A percentile compares a stretch with the other conserved stretches of the same genome.
Evolutionary conservation across 257 asterid species (phyloP).

Genomic region (Gentiana macrophylla): DNA sequence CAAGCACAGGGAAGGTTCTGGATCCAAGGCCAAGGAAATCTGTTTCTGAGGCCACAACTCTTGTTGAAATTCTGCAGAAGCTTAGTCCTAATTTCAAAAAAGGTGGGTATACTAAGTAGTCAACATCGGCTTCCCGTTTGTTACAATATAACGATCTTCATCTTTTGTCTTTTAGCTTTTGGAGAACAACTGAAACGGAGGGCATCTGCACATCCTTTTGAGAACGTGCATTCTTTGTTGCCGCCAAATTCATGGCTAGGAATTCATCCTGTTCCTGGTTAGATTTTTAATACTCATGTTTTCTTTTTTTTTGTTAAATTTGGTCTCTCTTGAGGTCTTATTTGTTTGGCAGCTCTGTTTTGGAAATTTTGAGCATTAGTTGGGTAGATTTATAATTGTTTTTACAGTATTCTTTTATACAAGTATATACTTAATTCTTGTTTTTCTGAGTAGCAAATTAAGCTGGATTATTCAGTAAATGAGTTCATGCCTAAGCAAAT

Average conservation of each 20-base stretch:
- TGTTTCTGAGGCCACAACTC: conserved; percentile 63
- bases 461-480: too few relatives aligned
- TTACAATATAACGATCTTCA: conserved; percentile 7
- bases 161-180: conserved; percentile 43
- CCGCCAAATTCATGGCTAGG: conserved; percentile 93
- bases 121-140: background rate
- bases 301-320: background rate
- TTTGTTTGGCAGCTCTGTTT: background rate
- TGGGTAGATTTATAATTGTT: too few relatives aligned
- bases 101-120: conserved; percentile 32
- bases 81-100: conserved; percentile 86
- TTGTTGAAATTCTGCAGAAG: conserved; percentile 83
- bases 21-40: conserved; percentile 70
- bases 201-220: conserved; percentile 94
- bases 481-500: too few relatives aligned
- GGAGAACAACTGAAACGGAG: conserved; percentile 83
- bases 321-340: too few relatives aligned
- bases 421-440: too few relatives aligned
- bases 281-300: conserved; percentile 7
- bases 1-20: conserved; percentile 56
- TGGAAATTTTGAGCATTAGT: background rate
- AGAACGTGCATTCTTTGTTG: conserved; percentile 70
- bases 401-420: too few relatives aligned
- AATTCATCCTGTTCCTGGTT: conserved; percentile 71
- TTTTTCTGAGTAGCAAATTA: too few relatives aligned